These are phyloP conservation scores for Sarocladium kiliense DNA, from an alignment of 2,329 filamentous ascomycete genomes.

Conservation along the genomic window DNA sequence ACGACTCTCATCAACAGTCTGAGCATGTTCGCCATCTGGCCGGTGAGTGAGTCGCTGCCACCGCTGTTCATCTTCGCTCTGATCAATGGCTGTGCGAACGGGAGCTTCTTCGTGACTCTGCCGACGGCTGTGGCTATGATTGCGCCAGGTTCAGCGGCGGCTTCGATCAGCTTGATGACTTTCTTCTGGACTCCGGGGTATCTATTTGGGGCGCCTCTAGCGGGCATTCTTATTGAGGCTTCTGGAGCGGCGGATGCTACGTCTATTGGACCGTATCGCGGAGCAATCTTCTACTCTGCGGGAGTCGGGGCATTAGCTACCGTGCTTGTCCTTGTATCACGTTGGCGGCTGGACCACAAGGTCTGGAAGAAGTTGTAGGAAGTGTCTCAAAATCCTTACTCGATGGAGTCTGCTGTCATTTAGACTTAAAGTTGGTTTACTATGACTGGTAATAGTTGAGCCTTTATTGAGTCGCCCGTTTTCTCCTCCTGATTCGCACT, in stretches of 20 bases:
- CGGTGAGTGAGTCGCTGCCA: constrained; percentile 44
- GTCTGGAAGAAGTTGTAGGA: constrained; percentile 9
- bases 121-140: constrained; percentile 47
- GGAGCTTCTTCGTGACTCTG: constrained; percentile 56
- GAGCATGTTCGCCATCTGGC: constrained; percentile 56
- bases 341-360: constrained; percentile 5
- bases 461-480: too few species aligned
- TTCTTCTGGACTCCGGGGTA: constrained; percentile 10
- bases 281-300: constrained; percentile 11
- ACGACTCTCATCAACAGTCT: constrained; percentile 44
- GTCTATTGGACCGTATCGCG: constrained; percentile 10
- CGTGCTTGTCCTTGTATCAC: neutral
- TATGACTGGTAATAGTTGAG: too few species aligned
- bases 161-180: constrained; percentile 8
- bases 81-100: constrained; percentile 53
- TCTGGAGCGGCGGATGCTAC: constrained; percentile 6
- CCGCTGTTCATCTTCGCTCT: constrained; percentile 50
- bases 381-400: neutral
- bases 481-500: neutral
- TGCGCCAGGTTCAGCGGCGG: constrained; percentile 7
- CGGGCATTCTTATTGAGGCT: constrained; percentile 10
- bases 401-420: neutral
- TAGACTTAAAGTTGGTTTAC: too few species aligned
- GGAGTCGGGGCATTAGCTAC: constrained; percentile 1
- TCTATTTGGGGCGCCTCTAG: constrained; percentile 9